Evolutionary conservation across 768 basidiomycete genomes (phyloP).

Genomic region (Thelephora aurantiotincta): DNA sequence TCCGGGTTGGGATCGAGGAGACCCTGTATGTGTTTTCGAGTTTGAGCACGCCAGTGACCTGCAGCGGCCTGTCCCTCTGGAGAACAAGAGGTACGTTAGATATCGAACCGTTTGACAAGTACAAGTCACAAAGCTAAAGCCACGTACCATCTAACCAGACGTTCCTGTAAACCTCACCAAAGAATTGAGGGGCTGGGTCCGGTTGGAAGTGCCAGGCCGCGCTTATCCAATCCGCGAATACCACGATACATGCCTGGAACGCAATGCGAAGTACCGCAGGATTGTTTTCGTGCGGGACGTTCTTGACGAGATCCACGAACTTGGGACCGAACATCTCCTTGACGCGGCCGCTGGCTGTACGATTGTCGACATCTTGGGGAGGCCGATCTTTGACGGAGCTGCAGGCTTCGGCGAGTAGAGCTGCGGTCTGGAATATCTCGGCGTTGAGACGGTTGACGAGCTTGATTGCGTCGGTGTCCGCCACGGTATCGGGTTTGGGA

Average conservation of each 20-base stretch:
- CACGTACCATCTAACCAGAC: not conserved
- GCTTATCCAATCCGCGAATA: not conserved
- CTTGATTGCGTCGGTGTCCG: constrained; percentile 29
- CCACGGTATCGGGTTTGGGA: constrained; percentile 26
- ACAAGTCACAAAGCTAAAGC: not conserved
- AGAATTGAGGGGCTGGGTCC: not conserved
- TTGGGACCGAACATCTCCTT: not conserved
- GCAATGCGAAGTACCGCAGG: not conserved
- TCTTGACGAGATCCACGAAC: constrained; percentile 4
- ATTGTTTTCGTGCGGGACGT: not conserved
- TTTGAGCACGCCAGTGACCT: constrained; percentile 1
- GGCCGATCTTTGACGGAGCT: constrained; percentile 15
- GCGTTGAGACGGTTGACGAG: constrained; percentile 31
- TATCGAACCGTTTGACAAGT: not conserved
- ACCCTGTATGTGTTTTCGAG: not conserved
- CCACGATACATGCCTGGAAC: constrained; percentile 1
- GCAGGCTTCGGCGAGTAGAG: constrained; percentile 25
- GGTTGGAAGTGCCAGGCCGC: constrained; percentile 6
- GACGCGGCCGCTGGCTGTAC: not conserved
- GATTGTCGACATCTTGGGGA: not conserved
- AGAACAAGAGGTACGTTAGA: not conserved
- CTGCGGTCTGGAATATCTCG: constrained; percentile 33
- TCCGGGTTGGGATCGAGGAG: not conserved
- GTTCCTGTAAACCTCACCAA: constrained; percentile 1
- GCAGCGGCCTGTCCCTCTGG: constrained; percentile 2